Percentiles rank a stretch among this genome's conserved stretches.
These are phyloP conservation scores for Cladosporium colombiae DNA, from an alignment of 2,329 filamentous ascomycete genomes.

Conservation along the genomic window DNA sequence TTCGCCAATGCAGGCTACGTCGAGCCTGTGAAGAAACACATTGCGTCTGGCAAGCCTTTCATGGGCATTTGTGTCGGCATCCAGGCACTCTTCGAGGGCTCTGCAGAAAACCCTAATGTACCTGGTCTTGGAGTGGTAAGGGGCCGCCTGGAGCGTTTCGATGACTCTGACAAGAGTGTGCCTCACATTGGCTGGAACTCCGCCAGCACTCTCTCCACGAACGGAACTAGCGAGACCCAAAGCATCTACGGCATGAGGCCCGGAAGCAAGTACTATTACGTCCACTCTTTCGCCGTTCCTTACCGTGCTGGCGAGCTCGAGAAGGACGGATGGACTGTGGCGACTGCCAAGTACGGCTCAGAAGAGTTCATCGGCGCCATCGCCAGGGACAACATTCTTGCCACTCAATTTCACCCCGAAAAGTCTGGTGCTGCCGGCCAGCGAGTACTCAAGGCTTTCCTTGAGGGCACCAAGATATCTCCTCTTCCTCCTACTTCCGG, in stretches of 20 bases:
- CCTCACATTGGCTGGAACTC: constrained; percentile 99
- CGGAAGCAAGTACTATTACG: constrained; percentile 96
- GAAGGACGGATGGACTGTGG: constrained; percentile 84
- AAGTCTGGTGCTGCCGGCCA: constrained; percentile 92
- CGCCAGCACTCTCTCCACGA: constrained; percentile 62
- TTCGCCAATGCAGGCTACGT: constrained; percentile 80
- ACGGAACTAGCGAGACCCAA: constrained; percentile 44
- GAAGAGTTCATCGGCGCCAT: constrained; percentile 93
- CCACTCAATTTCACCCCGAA: constrained; percentile 96
- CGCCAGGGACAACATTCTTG: constrained; percentile 80
- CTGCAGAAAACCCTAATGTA: constrained; percentile 72
- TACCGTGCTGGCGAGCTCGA: constrained; percentile 76
- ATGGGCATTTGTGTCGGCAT: constrained; percentile 97
- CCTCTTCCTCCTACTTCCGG: constrained; percentile 49
- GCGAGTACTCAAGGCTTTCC: constrained; percentile 79
- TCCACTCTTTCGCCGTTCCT: constrained; percentile 87
- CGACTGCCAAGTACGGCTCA: constrained; percentile 80
- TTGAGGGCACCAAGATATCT: constrained; percentile 67
- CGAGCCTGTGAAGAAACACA: constrained; percentile 78
- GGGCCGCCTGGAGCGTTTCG: constrained; percentile 71
- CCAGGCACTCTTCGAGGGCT: constrained; percentile 85
- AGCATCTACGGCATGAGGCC: constrained; percentile 77
- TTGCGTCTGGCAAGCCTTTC: constrained; percentile 89
- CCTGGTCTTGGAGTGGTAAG: constrained; percentile 76
- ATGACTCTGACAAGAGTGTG: constrained; percentile 79